Percentiles rank a stretch among this genome's conserved stretches.
phyloP scores from a whole-genome alignment of 495 filamentous ascomycete species.

The Penicillium cinerascens region DNA sequence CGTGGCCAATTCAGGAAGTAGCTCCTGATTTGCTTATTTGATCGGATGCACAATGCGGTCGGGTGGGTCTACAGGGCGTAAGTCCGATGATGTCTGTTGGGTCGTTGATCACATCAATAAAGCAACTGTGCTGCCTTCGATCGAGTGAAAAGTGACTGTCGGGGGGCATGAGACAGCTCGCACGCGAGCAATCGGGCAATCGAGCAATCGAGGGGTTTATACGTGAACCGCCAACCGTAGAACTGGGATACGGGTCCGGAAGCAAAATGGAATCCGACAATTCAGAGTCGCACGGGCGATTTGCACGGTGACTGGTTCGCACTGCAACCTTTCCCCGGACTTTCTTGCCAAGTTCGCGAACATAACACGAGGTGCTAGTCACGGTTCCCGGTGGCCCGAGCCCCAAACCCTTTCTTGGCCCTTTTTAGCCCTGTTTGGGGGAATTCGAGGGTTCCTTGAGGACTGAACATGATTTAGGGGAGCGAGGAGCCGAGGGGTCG shows the following conservation, averaged over 20 bases:
- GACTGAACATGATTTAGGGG: too few species aligned
- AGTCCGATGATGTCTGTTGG: not conserved
- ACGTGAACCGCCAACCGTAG: too few species aligned
- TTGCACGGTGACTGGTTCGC: not conserved
- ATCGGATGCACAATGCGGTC: too few species aligned
- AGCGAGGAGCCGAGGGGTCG: too few species aligned
- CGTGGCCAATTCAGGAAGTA: not conserved
- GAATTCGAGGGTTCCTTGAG: too few species aligned
- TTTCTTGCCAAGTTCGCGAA: not conserved
- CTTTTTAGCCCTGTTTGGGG: too few species aligned
- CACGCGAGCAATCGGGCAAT: too few species aligned
- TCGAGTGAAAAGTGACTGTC: not conserved
- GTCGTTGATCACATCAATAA: not conserved
- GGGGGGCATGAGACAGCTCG: not conserved
- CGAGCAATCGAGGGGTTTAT: too few species aligned
- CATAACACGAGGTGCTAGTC: not conserved
- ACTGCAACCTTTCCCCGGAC: constrained; percentile 3
- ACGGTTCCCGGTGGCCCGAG: too few species aligned
- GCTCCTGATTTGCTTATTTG: not conserved
- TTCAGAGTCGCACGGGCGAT: constrained; percentile 1
- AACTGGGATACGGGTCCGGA: not conserved
- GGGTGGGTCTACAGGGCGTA: constrained; percentile 6
- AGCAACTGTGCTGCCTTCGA: too few species aligned
- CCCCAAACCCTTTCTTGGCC: too few species aligned
- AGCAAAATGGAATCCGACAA: constrained; percentile 1